Base-by-base conservation (phyloP, 768 basidiomycete species). In the Basidioascus undulatus region DNA sequence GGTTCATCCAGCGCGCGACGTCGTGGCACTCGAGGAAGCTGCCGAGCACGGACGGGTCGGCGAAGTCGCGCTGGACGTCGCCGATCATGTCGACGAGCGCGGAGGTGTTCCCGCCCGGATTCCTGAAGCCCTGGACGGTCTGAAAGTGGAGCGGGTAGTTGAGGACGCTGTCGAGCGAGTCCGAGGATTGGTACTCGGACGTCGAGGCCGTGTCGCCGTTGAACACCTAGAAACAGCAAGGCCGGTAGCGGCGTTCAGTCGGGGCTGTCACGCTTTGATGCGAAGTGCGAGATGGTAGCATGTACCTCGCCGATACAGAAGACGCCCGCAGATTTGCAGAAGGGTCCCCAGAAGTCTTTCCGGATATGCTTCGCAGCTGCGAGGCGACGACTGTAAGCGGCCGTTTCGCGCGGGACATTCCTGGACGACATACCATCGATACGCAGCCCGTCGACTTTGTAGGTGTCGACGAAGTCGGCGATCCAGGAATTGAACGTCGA, bases 251-350 rank as follows among this genome's bases (percentile, higher is more conserved):
- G 32, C 44, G 20, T 41, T 45, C 43, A n/a, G n/a, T n/a, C n/a
- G n/a, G n/a, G n/a, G n/a, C n/a, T n/a, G n/a, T n/a, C n/a, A n/a
- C n/a, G n/a, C n/a, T n/a, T n/a, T n/a, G n/a, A n/a, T n/a, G n/a
- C n/a, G n/a, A n/a, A n/a, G n/a, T n/a, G 26, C 57, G 35, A 71
- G 56, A 38, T 72, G 61, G 39, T 61, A 53, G 34, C 66, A 44
- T 69, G 65, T 35, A 86, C 75, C 59, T 84, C 81, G 31, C 83
- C 83, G 40, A 83, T 74, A 51, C 77, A 83, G 59, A 76, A 83
- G 9, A 83, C 75, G 11, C 74, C 78, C 0, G 79, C 76, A n/a
- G 68, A 70, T 34, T 56, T 60, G 49, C 71, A 72, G 52, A 86
- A 83, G 6, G 51, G 51, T 2, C 76, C 71, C 80, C 79, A 84